Conservation (phyloP, 768 basidiomycete genomes). For the Leucocoprinus sp. region DNA sequence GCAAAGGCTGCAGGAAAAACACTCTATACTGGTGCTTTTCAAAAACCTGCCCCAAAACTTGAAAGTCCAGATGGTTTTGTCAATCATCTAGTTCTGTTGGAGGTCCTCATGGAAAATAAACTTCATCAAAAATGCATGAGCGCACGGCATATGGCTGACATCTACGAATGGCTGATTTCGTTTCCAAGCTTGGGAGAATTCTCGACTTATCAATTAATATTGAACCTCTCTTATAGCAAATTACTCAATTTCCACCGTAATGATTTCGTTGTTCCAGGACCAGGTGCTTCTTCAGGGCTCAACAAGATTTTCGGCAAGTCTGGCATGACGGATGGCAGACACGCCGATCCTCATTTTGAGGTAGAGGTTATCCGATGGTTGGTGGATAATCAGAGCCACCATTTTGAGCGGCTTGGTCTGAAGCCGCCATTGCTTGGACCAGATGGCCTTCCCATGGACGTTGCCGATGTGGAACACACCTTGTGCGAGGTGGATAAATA, state of each 20-base stretch:
- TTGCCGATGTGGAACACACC: slow-evolving; percentile 72
- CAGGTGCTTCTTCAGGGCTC: slow-evolving; percentile 61
- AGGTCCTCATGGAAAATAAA: slow-evolving; percentile 49
- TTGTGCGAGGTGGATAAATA: slow-evolving; percentile 80
- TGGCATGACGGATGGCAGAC: slow-evolving; percentile 24
- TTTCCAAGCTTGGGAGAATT: slow-evolving; percentile 74
- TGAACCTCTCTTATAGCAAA: slow-evolving; percentile 49
- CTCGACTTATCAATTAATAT: slow-evolving; percentile 58
- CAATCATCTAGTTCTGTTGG: slow-evolving; percentile 58
- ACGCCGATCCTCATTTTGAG: slow-evolving; percentile 31
- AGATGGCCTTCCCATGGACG: slow-evolving; percentile 39
- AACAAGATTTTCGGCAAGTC: slow-evolving; percentile 50
- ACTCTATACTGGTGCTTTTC: slow-evolving; percentile 69
- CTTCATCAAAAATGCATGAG: slow-evolving; percentile 39
- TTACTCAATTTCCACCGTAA: slow-evolving; percentile 54
- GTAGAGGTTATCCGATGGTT: slow-evolving; percentile 59
- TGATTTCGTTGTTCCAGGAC: slow-evolving; percentile 65
- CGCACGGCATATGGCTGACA: slow-evolving; percentile 52
- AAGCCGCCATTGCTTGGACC: slow-evolving; percentile 45
- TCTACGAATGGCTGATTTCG: slow-evolving; percentile 48
- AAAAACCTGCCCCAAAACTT: slow-evolving; percentile 59
- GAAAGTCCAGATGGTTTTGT: slow-evolving; percentile 37
- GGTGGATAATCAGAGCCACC: slow-evolving; percentile 45
- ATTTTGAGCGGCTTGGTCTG: slow-evolving; percentile 54
- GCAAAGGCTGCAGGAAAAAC: slow-evolving; percentile 28